Evolutionary conservation across 192 early-diverging fungal genomes (phyloP).

Genomic region (Geranomyces michiganensis): DNA sequence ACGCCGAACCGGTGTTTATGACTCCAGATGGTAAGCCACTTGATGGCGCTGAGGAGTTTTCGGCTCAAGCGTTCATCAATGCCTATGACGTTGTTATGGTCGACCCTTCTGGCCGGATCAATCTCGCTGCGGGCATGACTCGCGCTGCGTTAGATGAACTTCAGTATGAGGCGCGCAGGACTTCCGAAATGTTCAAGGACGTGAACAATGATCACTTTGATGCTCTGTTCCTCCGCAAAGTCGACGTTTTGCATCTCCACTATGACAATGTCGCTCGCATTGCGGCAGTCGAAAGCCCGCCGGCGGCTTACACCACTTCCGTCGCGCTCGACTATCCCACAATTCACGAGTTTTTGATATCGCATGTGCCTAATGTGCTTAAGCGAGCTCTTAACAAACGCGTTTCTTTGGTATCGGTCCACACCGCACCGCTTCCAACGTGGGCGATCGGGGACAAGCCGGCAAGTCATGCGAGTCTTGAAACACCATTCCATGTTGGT

Average conservation of each 20-base stretch:
- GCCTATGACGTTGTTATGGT: constrained; percentile 82
- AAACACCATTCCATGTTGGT: constrained; percentile 55
- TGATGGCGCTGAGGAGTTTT: constrained; percentile 62
- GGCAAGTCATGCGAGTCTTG: constrained; percentile 37
- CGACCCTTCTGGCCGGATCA: constrained; percentile 81
- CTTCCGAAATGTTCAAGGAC: constrained; percentile 68
- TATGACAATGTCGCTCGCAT: constrained; percentile 70
- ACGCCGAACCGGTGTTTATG: constrained; percentile 61
- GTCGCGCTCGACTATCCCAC: constrained; percentile 45
- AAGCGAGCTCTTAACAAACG: constrained; percentile 46
- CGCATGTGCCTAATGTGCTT: constrained; percentile 41
- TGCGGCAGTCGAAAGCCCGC: constrained; percentile 14
- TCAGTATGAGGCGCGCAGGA: constrained; percentile 72
- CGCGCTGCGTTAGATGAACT: constrained; percentile 67
- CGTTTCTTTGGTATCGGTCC: constrained; percentile 33
- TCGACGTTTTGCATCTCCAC: constrained; percentile 62
- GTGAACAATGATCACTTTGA: constrained; percentile 71
- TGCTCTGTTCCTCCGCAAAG: constrained; percentile 73
- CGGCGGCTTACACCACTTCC: constrained; percentile 33
- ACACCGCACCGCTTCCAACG: background rate
- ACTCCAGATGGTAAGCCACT: constrained; percentile 56
- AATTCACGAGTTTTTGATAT: constrained; percentile 35
- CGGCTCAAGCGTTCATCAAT: constrained; percentile 56
- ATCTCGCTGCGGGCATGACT: constrained; percentile 75
- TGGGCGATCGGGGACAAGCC: constrained; percentile 30